phyloP scores from a whole-genome alignment of 257 asterid genomes.

The Penstemon davidsonii region DNA sequence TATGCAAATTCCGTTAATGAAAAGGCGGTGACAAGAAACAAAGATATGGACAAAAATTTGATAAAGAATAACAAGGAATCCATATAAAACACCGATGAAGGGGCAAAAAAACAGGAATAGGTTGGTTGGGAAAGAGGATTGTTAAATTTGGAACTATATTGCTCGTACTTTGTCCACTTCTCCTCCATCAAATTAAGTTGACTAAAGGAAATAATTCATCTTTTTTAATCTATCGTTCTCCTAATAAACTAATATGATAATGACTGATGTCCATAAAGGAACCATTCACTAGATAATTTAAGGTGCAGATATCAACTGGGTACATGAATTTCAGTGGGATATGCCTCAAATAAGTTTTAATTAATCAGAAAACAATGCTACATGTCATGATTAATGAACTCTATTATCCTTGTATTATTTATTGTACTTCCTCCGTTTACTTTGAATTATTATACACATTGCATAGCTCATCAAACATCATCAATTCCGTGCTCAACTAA shows the following conservation, averaged over 20 bases:
- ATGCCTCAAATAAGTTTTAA: conserved; percentile 28
- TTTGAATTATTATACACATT: conserved; percentile 31
- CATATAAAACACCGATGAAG: conserved; percentile 30
- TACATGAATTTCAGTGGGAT: conserved; percentile 24
- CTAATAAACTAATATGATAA: conserved; percentile 25
- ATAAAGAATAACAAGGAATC: conserved; percentile 40
- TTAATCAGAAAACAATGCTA: conserved; percentile 24
- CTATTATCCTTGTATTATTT: conserved; percentile 27
- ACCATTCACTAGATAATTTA: not conserved
- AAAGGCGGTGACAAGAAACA: conserved; percentile 21
- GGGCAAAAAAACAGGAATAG: conserved; percentile 21
- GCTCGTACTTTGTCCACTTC: conserved; percentile 7
- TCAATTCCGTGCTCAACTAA: conserved; percentile 17
- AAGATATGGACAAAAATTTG: conserved; percentile 24
- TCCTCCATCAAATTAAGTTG: conserved; percentile 25
- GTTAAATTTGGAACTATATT: conserved; percentile 26
- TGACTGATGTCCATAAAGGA: conserved; percentile 32
- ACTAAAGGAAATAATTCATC: conserved; percentile 19
- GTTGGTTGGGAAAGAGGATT: conserved; percentile 13
- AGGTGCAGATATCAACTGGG: conserved; percentile 29
- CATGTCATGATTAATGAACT: conserved; percentile 26
- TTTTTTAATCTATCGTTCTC: not conserved
- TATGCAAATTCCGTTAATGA: conserved; percentile 45
- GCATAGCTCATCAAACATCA: conserved; percentile 25
- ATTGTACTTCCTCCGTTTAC: conserved; percentile 39